Evolutionary conservation across 1,284 basidiomycete species (phyloP), one percentile per base, ranked within the genome.

Genomic region (Athelia psychrophila): DNA sequence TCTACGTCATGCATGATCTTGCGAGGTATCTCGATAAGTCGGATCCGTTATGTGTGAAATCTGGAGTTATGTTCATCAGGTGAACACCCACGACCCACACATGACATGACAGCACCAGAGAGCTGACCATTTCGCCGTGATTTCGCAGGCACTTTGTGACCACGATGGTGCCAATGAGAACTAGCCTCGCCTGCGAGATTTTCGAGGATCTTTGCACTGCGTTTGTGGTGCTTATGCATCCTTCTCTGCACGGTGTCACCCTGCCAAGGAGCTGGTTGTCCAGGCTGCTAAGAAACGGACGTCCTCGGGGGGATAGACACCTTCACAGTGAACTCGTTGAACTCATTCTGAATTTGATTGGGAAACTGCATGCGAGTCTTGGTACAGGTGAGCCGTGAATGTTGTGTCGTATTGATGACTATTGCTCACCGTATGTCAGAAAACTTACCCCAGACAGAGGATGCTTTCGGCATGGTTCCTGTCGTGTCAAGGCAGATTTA

Each of bases 201-300:
- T 52, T 79, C 32, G 82, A 83, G 44, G 60, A 65, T 20, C 57
- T 81, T 0, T 67, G 72, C 35, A 65, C 67, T 1, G 67, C 68
- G 4, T 59, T 73, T 12, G 62, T 75, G 5, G 48, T 81, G n/a
- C 57, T 44, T 1, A 32, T 32, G 1, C 56, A 52, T 0, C 61
- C 58, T 13, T n/a, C n/a, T 13, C 59, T 79, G 0, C 74, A 82
- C 48, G 67, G 70, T 13, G 56, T 78, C 15, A 73, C 73, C 2
- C 66, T 83, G 24, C 80, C 79, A 0, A 69, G 73, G 16, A 74
- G 70, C 48, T 83, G 79, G 79, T 52, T 80, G 12, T 49, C 67
- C 3, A 60, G 58, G 2, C 58, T 69, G 2, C 53, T 67, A 3
- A 62, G 60, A 44, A 49, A 65, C 16, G 51, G 60, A 22, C 32